A percentile compares a stretch with the other conserved stretches of the same genome.
phyloP scores from a whole-genome alignment of 2,329 filamentous ascomycete genomes.

The Chlorencoelia australis region DNA sequence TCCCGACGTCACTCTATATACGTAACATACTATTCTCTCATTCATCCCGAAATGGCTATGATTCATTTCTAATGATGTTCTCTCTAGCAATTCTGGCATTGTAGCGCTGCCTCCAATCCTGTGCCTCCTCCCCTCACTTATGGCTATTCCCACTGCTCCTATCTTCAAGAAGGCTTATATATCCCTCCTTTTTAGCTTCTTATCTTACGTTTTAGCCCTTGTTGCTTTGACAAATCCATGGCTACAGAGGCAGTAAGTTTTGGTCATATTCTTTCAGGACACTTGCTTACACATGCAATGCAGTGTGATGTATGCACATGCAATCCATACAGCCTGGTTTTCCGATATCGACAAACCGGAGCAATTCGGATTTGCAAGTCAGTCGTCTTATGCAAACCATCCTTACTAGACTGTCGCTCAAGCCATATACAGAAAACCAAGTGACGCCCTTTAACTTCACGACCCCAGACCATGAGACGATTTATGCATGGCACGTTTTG shows the following conservation, averaged over 20 bases:
- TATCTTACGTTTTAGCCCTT: constrained; percentile 59
- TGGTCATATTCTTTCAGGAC: not conserved
- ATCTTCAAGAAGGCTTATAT: constrained; percentile 38
- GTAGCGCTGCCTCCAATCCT: not conserved
- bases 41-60: too few relatives aligned
- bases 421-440: constrained; percentile 55
- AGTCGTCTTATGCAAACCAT: constrained; percentile 19
- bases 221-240: constrained; percentile 54
- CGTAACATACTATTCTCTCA: too few relatives aligned
- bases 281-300: constrained; percentile 4
- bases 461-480: constrained; percentile 63
- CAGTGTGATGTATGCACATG: constrained; percentile 72
- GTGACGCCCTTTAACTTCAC: constrained; percentile 73
- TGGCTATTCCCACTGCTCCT: constrained; percentile 28
- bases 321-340: constrained; percentile 59
- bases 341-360: constrained; percentile 67
- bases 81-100: constrained; percentile 1
- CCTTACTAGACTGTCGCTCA: not conserved
- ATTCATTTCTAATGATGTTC: too few relatives aligned
- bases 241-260: constrained; percentile 69
- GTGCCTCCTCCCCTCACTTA: not conserved
- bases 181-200: constrained; percentile 47
- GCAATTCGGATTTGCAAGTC: constrained; percentile 78
- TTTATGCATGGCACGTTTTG: constrained; percentile 88
- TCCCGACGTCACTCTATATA: too few relatives aligned